Base-by-base conservation (phyloP, 331 rosid species). In the Cucumis variabilis region DNA sequence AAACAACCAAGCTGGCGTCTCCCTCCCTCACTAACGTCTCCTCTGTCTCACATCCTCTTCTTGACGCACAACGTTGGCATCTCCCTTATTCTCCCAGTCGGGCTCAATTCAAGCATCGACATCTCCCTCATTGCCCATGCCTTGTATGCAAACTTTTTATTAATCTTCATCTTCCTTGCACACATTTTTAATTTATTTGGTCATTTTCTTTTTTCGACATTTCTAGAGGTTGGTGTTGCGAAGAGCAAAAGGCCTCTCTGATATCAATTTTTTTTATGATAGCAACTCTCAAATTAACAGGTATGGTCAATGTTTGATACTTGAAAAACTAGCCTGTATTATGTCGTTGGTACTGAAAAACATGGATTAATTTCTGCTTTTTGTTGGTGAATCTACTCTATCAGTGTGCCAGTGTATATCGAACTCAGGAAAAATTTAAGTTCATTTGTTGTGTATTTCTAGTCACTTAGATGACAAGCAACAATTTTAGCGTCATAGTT, bases 171-270 rank as follows among this genome's bases (percentile, higher is more conserved):
- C n/a, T 87, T 86, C 82, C 41, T 81, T 85, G 24, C 62, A 55
- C 51, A 51, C 25, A 33, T 30, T 37, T 30, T 27, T 13, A 62
- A 44, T 41, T 84, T 28, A 53, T 24, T 48, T 28, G 10, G 46
- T 28, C 46, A 1, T 30, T 51, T 25, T 15, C 1, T 80, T 44
- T 37, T 41, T 20, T 11, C 41, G 44, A 1, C 55, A 8, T 41
- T 37, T 89, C 37, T 90, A 97, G 99, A 99, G 87, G 99, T 97
- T 90, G 99, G 99, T 87, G 99, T 99, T 72, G 99, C 19, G 98
- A 95, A 91, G 99, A 96, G 93, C 99, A 97, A 93, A 94, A 89
- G 88, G 92, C 96, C 68, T 91, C 94, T 68, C 92, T 93, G 62
- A 92, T 97, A 87, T 96, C 99, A 10, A 80, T 96, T 75, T 92